Conservation (phyloP, 176 grass and related monocot genomes). For the Stipa capillata region DNA sequence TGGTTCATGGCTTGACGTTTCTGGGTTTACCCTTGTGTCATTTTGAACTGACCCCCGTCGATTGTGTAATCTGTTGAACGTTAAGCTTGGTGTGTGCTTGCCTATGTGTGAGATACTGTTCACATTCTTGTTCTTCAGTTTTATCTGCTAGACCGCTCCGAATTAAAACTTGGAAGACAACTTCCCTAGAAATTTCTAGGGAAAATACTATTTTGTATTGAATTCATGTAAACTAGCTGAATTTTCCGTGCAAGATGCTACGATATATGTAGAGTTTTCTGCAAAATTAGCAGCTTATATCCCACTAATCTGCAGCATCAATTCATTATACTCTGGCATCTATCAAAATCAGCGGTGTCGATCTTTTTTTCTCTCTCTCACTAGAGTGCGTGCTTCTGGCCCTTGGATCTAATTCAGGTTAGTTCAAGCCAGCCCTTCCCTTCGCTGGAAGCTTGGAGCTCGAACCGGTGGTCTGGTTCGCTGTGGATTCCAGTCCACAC, state of each 20-base stretch:
- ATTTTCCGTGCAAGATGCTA: background rate
- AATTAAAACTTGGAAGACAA: background rate
- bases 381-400: no score
- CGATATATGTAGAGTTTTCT: no score
- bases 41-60: background rate
- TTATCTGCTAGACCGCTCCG: background rate
- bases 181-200: background rate
- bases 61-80: background rate
- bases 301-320: no score
- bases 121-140: background rate
- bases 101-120: background rate
- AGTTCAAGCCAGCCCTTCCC: no score
- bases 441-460: no score
- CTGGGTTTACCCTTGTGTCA: background rate
- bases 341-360: no score
- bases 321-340: no score
- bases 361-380: no score
- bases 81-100: background rate
- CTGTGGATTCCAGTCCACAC: no score
- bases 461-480: no score
- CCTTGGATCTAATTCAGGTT: no score
- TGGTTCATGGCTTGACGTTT: background rate
- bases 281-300: no score
- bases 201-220: background rate
- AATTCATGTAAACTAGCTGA: background rate